phyloP scores from a whole-genome alignment of 306 rosid genomes.

The Prosopis cineraria region DNA sequence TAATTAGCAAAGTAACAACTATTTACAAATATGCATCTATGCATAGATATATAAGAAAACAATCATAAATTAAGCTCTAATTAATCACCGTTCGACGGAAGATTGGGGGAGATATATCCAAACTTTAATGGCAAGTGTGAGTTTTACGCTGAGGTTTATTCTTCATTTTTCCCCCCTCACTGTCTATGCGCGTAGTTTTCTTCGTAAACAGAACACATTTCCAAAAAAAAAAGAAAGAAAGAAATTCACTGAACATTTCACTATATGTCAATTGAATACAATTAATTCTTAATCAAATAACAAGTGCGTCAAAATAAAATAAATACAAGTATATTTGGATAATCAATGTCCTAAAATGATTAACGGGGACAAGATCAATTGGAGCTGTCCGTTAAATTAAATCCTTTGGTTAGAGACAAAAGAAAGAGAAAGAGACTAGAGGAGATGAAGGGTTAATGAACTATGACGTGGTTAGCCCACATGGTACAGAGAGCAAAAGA shows the following conservation, averaged over 20 bases:
- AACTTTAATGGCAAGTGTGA: background rate
- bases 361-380: conserved; percentile 40
- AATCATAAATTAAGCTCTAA: background rate
- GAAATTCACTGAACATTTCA: background rate
- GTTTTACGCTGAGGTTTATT: background rate
- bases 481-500: conserved; percentile 82
- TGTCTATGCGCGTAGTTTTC: background rate
- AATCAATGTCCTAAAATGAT: conserved; percentile 33
- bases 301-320: conserved; percentile 29
- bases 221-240: background rate
- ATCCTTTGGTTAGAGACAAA: conserved; percentile 49
- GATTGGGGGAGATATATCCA: background rate
- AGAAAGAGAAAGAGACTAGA: conserved; percentile 28
- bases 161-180: background rate
- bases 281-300: conserved; percentile 34
- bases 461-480: conserved; percentile 69
- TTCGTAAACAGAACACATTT: background rate
- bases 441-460: conserved; percentile 41
- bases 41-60: background rate
- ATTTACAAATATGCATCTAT: background rate
- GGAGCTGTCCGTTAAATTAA: conserved; percentile 37
- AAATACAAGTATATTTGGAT: conserved; percentile 42
- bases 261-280: conserved; percentile 31
- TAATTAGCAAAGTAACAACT: background rate
- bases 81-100: background rate